Conservation (phyloP, 2,329 filamentous ascomycete species). For the Endothia cerciana region DNA sequence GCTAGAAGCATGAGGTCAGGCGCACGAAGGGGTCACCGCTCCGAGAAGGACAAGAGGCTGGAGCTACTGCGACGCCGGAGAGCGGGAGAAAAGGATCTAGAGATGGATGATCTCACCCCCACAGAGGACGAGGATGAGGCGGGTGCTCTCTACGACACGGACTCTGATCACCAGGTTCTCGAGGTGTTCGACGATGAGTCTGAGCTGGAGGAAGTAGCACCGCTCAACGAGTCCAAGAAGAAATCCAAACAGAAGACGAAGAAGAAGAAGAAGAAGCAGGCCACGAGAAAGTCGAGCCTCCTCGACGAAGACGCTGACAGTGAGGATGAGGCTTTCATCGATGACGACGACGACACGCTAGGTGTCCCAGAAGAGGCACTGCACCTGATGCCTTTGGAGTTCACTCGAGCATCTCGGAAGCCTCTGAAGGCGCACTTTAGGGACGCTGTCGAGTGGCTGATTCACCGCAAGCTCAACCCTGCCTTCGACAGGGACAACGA, state of each 20-base stretch:
- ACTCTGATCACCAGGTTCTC: conserved; percentile 37
- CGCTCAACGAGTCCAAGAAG: conserved; percentile 26
- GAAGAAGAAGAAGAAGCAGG: conserved; percentile 29
- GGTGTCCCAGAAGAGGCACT: conserved; percentile 54
- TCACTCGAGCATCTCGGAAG: conserved; percentile 67
- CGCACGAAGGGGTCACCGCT: conserved; percentile 37
- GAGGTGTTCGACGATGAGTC: conserved; percentile 42
- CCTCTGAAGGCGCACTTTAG: conserved; percentile 74
- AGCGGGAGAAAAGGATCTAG: conserved; percentile 43
- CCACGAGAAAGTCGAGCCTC: conserved; percentile 16
- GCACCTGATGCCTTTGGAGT: conserved; percentile 64
- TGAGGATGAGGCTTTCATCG: conserved; percentile 55
- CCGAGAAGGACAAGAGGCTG: conserved; percentile 45
- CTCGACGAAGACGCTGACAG: conserved; percentile 19
- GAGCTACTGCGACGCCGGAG: conserved; percentile 45
- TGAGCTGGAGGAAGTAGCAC: conserved; percentile 29
- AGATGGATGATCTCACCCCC: conserved; percentile 36
- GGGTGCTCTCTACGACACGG: conserved; percentile 40
- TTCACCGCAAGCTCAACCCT: conserved; percentile 77
- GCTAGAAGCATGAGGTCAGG: conserved; percentile 23
- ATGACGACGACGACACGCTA: conserved; percentile 59
- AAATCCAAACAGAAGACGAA: too few relatives aligned
- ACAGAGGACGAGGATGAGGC: conserved; percentile 53
- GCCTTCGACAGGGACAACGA: conserved; percentile 65
- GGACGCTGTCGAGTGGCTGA: conserved; percentile 78